A percentile compares a stretch with the other conserved stretches of the same genome.
These are phyloP conservation scores for Colletotrichum tamarilloi DNA, from an alignment of 2,329 filamentous ascomycete species.

Conservation along the genomic window DNA sequence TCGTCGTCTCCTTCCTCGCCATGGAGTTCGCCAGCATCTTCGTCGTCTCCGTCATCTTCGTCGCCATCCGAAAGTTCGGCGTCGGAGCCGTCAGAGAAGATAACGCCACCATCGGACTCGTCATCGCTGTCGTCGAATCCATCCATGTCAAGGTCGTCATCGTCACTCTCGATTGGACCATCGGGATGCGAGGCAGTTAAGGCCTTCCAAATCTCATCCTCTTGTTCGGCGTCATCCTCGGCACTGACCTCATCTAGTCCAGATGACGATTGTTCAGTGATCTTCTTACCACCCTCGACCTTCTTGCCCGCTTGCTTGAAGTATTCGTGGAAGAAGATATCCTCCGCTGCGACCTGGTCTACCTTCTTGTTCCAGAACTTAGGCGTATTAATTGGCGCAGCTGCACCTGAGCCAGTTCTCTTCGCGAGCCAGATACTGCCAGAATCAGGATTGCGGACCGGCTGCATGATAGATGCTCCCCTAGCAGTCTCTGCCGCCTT, in stretches of 20 bases:
- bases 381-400: conserved; percentile 78
- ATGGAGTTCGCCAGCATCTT: conserved; percentile 48
- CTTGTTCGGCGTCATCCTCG: conserved; percentile 67
- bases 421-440: conserved; percentile 68
- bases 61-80: conserved; percentile 60
- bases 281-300: conserved; percentile 65
- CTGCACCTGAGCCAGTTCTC: conserved; percentile 53
- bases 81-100: conserved; percentile 49
- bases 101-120: conserved; percentile 20
- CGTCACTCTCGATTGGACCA: conserved; percentile 74
- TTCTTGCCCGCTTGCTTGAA: conserved; percentile 80
- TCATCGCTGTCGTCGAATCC: conserved; percentile 57
- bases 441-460: conserved; percentile 70
- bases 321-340: conserved; percentile 99
- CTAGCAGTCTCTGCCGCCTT: conserved; percentile 76
- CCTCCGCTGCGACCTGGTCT: conserved; percentile 89
- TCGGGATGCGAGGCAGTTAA: conserved; percentile 85
- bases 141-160: conserved; percentile 61
- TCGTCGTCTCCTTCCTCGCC: conserved; percentile 69
- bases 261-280: conserved; percentile 56
- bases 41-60: conserved; percentile 49
- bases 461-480: conserved; percentile 96
- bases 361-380: conserved; percentile 91
- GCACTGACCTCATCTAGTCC: conserved; percentile 55
- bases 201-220: conserved; percentile 92